phyloP scores from a whole-genome alignment of 2,329 filamentous ascomycete species.

The Leptosphaerulina australis region DNA sequence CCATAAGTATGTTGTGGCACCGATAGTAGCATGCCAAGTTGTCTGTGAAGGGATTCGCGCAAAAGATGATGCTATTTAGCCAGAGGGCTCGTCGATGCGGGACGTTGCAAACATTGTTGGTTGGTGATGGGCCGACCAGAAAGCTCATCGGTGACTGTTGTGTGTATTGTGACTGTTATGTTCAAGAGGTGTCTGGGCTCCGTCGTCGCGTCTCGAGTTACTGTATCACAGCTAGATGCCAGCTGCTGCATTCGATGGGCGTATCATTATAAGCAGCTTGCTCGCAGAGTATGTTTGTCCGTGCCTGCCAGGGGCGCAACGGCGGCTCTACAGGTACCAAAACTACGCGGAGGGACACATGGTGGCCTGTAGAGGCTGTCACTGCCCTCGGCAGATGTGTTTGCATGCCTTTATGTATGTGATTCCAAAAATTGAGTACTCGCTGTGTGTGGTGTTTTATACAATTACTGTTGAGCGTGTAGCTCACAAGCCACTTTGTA shows the following conservation, averaged over 20 bases:
- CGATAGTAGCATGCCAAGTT: slow-evolving; percentile 5
- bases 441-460: slow-evolving; percentile 3
- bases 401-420: slow-evolving; percentile 19
- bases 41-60: background rate
- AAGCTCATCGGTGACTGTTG: slow-evolving; percentile 24
- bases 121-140: slow-evolving; percentile 13
- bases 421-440: slow-evolving; percentile 14
- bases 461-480: no score
- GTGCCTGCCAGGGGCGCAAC: slow-evolving; percentile 22
- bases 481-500: no score
- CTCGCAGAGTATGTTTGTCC: slow-evolving; percentile 18
- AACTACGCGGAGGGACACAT: slow-evolving; percentile 24
- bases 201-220: slow-evolving; percentile 19
- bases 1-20: slow-evolving; percentile 14
- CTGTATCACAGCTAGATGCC: slow-evolving; percentile 22
- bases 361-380: slow-evolving; percentile 25
- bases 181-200: slow-evolving; percentile 3
- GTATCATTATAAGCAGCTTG: slow-evolving; percentile 22
- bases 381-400: slow-evolving; percentile 19
- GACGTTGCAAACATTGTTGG: slow-evolving; percentile 20
- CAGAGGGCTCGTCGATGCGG: slow-evolving; percentile 11
- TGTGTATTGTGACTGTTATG: slow-evolving; percentile 16
- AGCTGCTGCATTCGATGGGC: slow-evolving; percentile 19
- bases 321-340: slow-evolving; percentile 24
- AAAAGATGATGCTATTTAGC: slow-evolving; percentile 6